Evolutionary conservation across 441 rosid species (phyloP), one percentile per base, ranked within the genome.

Genomic region (Mallotus japonicus): DNA sequence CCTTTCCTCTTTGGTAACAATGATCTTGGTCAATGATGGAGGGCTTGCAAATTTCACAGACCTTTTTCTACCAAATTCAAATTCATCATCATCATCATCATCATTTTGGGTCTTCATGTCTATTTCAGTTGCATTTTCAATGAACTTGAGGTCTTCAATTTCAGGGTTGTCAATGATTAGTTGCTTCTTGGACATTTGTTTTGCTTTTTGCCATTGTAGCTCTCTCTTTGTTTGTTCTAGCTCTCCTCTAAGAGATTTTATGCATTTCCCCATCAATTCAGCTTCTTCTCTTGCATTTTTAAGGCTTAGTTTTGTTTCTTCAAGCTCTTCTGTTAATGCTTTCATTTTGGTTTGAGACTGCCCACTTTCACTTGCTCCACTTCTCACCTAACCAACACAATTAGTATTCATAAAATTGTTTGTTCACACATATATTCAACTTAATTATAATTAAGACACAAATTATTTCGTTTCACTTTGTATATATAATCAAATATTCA

Each of bases 21-120:
- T 85, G 6, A 86, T 80, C 57, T 82, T 78, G 8, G 89, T 73
- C 75, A 91, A 55, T 47, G 88, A 75, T 13, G 86, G 86, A 1
- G 98, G 90, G 71, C 86, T 87, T 10, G 96, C 93, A 55, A 92
- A 91, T 75, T 81, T 88, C 71, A 91, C 95, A 66, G 85, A 84
- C 61, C 93, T 85, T 78, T 87, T 86, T 81, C 78, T 85, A 50
- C 84, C 82, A 37, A 82, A 67, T 34, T 62, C 78, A 11, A 40
- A 75, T 51, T 79, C 79, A 3, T 46, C 34, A 9, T 66, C 51
- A 6, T 69, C 72, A 40, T 54, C 28, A 40, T 55, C 61, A 13
- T 4, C n/a, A 16, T 11, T 72, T 65, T 40, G 72, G 62, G 4
- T 81, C 79, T 46, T 84, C 63, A 14, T 68, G 34, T 75, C 73